These are phyloP conservation scores for Ophiostoma himal-ulmi DNA, from an alignment of 2,329 filamentous ascomycete genomes.

Conservation along the genomic window DNA sequence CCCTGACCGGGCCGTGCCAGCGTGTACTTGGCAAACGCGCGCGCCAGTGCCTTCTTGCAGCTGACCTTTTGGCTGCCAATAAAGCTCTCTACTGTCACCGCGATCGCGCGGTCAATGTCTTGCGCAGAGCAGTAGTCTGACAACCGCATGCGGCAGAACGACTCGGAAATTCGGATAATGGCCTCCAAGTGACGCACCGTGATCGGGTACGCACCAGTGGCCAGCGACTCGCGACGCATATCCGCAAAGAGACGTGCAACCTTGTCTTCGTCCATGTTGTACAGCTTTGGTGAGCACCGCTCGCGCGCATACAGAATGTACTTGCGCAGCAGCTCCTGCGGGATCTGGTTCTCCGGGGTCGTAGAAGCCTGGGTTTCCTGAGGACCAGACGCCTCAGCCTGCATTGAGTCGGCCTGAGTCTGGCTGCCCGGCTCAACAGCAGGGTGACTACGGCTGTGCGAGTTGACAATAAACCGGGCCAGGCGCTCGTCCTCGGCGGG, in stretches of 20 bases:
- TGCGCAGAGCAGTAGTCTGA: conserved; percentile 85
- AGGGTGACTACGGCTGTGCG: conserved; percentile 80
- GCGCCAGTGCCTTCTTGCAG: conserved; percentile 90
- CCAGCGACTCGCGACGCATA: conserved; percentile 87
- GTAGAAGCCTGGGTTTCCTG: conserved; percentile 18
- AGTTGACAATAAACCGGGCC: conserved; percentile 90
- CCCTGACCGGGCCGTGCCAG: conserved; percentile 45
- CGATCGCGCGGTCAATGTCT: conserved; percentile 95
- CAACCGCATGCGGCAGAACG: conserved; percentile 97
- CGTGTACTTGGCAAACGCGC: conserved; percentile 94
- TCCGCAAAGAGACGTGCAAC: conserved; percentile 89
- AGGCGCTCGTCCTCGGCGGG: conserved; percentile 87
- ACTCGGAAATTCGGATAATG: conserved; percentile 89
- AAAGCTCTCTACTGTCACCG: conserved; percentile 93
- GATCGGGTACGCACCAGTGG: conserved; percentile 94
- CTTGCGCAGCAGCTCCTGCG: conserved; percentile 85
- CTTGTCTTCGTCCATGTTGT: conserved; percentile 98
- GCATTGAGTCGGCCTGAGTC: conserved; percentile 43
- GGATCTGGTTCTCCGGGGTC: conserved; percentile 62
- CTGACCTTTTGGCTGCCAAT: conserved; percentile 95
- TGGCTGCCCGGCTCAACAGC: conserved; percentile 11
- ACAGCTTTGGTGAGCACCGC: conserved; percentile 82
- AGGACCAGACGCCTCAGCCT: conserved; percentile 47
- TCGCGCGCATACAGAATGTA: conserved; percentile 95
- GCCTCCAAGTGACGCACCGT: conserved; percentile 97